A percentile compares a stretch with the other conserved stretches of the same genome.
Conservation (phyloP, 306 rosid species). For the Lathyrus oleraceus region DNA sequence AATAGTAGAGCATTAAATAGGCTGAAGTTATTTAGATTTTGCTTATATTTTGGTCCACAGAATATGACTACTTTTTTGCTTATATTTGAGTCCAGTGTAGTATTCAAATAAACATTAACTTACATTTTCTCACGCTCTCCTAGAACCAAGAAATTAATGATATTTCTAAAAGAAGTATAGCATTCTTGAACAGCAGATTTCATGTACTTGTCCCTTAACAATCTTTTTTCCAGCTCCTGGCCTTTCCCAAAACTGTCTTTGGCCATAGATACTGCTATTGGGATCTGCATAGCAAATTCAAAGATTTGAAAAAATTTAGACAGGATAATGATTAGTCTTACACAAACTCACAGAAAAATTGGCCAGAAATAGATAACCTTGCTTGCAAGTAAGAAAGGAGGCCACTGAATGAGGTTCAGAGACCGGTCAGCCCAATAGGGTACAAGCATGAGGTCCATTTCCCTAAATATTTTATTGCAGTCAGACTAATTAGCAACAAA, state of each 20-base stretch:
- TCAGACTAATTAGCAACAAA: slow-evolving; percentile 27
- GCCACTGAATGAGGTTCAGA: slow-evolving; percentile 80
- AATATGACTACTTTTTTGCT: background rate
- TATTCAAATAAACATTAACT: slow-evolving; percentile 39
- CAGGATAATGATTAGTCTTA: slow-evolving; percentile 23
- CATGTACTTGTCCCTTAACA: slow-evolving; percentile 72
- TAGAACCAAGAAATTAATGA: slow-evolving; percentile 64
- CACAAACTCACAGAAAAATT: slow-evolving; percentile 21
- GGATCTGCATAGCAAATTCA: slow-evolving; percentile 57
- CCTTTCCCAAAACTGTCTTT: slow-evolving; percentile 75
- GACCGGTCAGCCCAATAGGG: slow-evolving; percentile 84
- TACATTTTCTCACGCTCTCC: slow-evolving; percentile 76
- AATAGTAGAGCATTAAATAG: background rate
- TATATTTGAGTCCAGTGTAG: background rate
- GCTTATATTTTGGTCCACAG: background rate
- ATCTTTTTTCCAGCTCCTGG: slow-evolving; percentile 73
- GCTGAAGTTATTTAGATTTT: background rate
- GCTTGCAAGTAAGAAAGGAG: slow-evolving; percentile 99
- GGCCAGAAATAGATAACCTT: slow-evolving; percentile 56
- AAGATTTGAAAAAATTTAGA: slow-evolving; percentile 24
- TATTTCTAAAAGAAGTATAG: slow-evolving; percentile 71
- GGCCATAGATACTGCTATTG: slow-evolving; percentile 96
- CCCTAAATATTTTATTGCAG: slow-evolving; percentile 56
- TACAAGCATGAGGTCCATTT: slow-evolving; percentile 88
- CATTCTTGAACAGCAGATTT: slow-evolving; percentile 80